Percentiles rank a stretch among this genome's conserved stretches.
These are phyloP conservation scores for Alnus glutinosa DNA, from an alignment of 306 rosid genomes.

Conservation along the genomic window DNA sequence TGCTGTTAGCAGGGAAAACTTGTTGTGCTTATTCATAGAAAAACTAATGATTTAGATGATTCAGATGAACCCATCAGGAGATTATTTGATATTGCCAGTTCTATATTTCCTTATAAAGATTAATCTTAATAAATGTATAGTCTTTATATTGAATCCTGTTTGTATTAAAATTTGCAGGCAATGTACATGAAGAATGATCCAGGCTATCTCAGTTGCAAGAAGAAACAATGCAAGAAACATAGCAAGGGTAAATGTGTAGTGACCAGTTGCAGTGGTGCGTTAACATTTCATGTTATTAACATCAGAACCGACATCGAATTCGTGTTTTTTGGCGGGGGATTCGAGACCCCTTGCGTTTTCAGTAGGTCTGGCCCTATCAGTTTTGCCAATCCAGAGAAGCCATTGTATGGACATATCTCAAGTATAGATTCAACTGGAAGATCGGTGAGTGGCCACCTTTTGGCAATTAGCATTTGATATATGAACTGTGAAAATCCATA, in stretches of 20 bases:
- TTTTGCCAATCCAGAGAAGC: conserved; percentile 62
- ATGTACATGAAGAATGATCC: conserved; percentile 56
- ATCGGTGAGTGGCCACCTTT: conserved; percentile 38
- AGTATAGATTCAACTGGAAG: conserved; percentile 64
- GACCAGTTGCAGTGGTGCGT: conserved; percentile 57
- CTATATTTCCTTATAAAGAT: too few species aligned
- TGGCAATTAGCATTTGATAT: too few species aligned
- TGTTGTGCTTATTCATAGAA: too few species aligned
- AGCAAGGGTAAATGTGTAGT: conserved; percentile 35
- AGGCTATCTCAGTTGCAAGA: conserved; percentile 63
- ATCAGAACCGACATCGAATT: conserved; percentile 79
- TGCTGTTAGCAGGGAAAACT: too few species aligned
- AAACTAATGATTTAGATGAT: too few species aligned
- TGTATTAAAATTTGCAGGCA: conserved; percentile 46
- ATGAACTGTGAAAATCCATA: too few species aligned
- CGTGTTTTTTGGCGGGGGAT: conserved; percentile 69
- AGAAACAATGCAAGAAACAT: conserved; percentile 44
- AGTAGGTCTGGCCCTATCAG: conserved; percentile 42
- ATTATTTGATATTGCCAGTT: too few species aligned
- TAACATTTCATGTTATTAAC: conserved; percentile 77
- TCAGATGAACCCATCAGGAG: too few species aligned
- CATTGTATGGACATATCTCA: conserved; percentile 71
- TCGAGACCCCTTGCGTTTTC: conserved; percentile 53
- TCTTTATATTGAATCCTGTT: background rate
- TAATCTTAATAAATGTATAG: too few species aligned